Percentiles rank a stretch among this genome's conserved stretches.
These are phyloP conservation scores for Tetraselmis striata DNA, from an alignment of 139 green algal genomes.

Conservation along the genomic window DNA sequence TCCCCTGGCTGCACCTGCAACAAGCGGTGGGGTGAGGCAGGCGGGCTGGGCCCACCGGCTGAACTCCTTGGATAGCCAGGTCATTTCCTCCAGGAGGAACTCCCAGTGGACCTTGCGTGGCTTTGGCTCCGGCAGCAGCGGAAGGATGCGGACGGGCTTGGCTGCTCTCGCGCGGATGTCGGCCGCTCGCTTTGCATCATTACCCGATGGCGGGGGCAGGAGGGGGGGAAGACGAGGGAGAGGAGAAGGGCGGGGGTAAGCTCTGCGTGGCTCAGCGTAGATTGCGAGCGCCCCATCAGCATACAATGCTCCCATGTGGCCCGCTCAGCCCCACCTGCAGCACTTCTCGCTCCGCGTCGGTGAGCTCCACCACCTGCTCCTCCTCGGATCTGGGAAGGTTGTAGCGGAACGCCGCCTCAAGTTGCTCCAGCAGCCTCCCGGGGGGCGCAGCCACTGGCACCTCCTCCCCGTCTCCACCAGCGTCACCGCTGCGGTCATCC, in stretches of 20 bases:
- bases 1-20: neutral
- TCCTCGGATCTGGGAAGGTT: neutral
- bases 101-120: conserved; percentile 83
- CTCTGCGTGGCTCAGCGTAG: too few relatives aligned
- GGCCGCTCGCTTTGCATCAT: neutral
- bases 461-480: neutral
- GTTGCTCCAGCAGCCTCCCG: neutral
- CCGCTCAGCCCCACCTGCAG: neutral
- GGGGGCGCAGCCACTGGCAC: too few relatives aligned
- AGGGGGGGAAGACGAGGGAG: too few relatives aligned
- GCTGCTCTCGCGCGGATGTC: neutral
- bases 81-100: conserved; percentile 89
- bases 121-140: conserved; percentile 40
- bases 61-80: conserved; percentile 93
- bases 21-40: too few relatives aligned
- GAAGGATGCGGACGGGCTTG: neutral
- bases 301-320: neutral
- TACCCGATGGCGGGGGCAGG: too few relatives aligned
- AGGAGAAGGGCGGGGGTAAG: too few relatives aligned
- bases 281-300: too few relatives aligned
- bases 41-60: neutral
- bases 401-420: neutral
- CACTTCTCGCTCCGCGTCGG: neutral
- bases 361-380: neutral
- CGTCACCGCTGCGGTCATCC: too few relatives aligned